Evolutionary conservation across 2,329 filamentous ascomycete genomes (phyloP).

Genomic region (Pseudocercospora eumusae): DNA sequence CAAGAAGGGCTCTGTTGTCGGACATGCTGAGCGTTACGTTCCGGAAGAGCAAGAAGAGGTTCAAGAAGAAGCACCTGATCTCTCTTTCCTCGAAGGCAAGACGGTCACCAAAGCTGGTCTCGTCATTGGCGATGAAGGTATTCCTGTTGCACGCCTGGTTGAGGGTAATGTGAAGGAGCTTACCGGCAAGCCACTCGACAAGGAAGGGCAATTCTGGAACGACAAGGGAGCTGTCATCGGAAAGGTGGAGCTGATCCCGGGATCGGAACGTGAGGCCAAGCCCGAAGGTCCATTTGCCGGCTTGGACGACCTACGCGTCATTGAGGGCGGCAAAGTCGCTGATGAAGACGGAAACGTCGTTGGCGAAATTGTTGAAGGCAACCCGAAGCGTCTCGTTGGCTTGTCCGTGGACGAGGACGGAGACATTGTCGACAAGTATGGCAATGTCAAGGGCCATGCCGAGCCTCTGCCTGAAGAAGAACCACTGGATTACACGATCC

Average conservation of each 20-base stretch:
- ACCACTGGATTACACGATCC: constrained; percentile 57
- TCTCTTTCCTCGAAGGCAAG: constrained; percentile 50
- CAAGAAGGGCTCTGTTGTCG: constrained; percentile 56
- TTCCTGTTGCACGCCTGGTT: constrained; percentile 63
- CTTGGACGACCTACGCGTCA: constrained; percentile 51
- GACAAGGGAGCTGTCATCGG: constrained; percentile 72
- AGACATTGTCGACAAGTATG: constrained; percentile 75
- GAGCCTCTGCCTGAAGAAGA: constrained; percentile 56
- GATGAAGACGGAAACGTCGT: constrained; percentile 55
- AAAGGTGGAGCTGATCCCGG: constrained; percentile 66
- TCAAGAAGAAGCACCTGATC: constrained; percentile 47
- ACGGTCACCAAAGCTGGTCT: constrained; percentile 54
- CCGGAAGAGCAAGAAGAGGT: constrained; percentile 64
- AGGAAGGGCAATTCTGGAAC: constrained; percentile 69
- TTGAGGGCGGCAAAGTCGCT: constrained; percentile 51
- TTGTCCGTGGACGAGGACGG: constrained; percentile 78
- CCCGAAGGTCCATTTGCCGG: constrained; percentile 55
- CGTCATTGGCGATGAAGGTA: constrained; percentile 53
- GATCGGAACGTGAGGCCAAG: constrained; percentile 60
- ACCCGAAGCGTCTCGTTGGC: constrained; percentile 67
- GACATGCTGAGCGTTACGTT: constrained; percentile 58
- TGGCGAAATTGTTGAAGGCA: constrained; percentile 56
- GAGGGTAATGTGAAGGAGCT: constrained; percentile 67
- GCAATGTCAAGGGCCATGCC: constrained; percentile 59
- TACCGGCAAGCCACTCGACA: constrained; percentile 69